A percentile compares a stretch with the other conserved stretches of the same genome.
phyloP scores from a whole-genome alignment of 2,329 filamentous ascomycete species.

The Herpotrichia juniperi region DNA sequence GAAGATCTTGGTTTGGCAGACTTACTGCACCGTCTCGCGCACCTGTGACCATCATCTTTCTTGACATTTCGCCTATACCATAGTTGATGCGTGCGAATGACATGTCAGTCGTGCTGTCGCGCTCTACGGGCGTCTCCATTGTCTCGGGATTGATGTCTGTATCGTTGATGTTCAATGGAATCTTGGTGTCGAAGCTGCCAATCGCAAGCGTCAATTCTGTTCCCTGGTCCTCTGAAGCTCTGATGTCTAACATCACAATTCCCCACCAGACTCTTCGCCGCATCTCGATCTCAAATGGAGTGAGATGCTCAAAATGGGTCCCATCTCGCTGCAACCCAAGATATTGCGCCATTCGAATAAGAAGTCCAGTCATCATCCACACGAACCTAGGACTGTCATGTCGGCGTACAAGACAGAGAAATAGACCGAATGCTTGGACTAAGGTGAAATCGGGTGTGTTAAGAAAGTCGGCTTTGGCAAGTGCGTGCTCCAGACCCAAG shows the following conservation, averaged over 20 bases:
- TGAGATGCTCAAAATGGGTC: conserved; percentile 31
- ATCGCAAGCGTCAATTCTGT: conserved; percentile 13
- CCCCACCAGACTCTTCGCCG: conserved; percentile 47
- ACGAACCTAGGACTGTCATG: conserved; percentile 20
- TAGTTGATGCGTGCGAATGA: conserved; percentile 49
- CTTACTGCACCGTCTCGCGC: conserved; percentile 6
- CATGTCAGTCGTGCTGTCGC: conserved; percentile 62
- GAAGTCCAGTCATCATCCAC: conserved; percentile 25
- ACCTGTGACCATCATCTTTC: conserved; percentile 43
- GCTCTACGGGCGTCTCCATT: conserved; percentile 53
- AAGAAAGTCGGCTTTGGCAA: conserved; percentile 22
- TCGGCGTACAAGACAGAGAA: conserved; percentile 19
- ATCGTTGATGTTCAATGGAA: conserved; percentile 44
- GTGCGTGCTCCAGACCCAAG: conserved; percentile 46
- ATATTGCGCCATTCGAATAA: conserved; percentile 61
- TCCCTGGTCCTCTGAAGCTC: conserved; percentile 21
- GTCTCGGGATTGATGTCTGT: conserved; percentile 50
- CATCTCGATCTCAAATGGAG: conserved; percentile 42
- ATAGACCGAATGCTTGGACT: conserved; percentile 19
- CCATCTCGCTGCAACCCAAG: conserved; percentile 62
- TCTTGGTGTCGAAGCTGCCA: conserved; percentile 27
- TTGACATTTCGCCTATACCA: conserved; percentile 45
- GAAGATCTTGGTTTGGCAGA: conserved; percentile 51
- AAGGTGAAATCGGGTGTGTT: conserved; percentile 16
- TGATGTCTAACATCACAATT: conserved; percentile 23